Evolutionary conservation across 176 grass and related monocot species (phyloP).

Genomic region (Canna indica): DNA sequence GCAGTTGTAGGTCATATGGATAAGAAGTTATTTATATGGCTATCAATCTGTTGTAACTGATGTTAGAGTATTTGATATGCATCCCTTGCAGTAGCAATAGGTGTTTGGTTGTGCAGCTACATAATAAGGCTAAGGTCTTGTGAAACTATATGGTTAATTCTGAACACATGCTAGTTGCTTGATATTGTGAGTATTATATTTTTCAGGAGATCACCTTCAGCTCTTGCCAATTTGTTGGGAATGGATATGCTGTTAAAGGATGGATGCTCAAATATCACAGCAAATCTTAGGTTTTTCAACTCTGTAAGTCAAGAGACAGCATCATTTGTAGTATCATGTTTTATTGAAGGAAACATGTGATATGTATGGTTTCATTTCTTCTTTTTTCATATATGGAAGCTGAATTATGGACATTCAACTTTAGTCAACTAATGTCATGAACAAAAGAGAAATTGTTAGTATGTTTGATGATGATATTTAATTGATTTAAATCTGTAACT

Average conservation of each 20-base stretch:
- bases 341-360: background rate
- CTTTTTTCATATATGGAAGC: background rate
- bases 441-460: background rate
- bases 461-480: background rate
- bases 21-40: too few species aligned
- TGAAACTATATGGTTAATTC: background rate
- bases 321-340: background rate
- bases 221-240: constrained; percentile 66
- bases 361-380: background rate
- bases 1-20: background rate
- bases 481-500: background rate
- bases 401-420: background rate
- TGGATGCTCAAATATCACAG: constrained; percentile 79
- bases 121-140: background rate
- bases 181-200: constrained; percentile 14
- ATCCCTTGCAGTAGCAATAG: too few species aligned
- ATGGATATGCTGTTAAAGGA: constrained; percentile 84
- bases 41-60: background rate
- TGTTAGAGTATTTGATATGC: background rate
- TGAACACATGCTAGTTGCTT: background rate
- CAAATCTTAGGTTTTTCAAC: constrained; percentile 76
- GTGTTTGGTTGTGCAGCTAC: too few species aligned
- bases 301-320: constrained; percentile 34
- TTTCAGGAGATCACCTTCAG: constrained; percentile 77
- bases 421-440: background rate